Base-by-base conservation (phyloP, 176 grass and related monocot genomes). In the Poa pratensis region DNA sequence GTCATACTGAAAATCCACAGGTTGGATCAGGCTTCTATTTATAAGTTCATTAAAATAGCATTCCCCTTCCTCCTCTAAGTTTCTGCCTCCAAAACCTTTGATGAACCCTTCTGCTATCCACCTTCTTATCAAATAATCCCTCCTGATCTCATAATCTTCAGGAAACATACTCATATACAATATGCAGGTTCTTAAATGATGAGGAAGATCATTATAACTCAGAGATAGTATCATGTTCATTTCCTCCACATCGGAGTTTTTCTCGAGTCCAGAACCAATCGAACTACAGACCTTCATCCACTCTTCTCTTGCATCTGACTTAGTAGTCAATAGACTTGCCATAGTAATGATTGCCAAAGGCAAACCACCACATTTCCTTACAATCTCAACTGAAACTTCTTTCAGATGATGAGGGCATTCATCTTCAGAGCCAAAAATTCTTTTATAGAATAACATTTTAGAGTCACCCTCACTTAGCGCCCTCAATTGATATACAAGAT, bases 21-120 rank as follows among this genome's bases (percentile, higher is more conserved):
- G 83, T 42, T 92, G 83, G 30, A 92, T 73, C 75, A 92, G 63
- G 51, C 87, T 89, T 81, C 83, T 92, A n/a, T 92, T 89, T 73
- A 92, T 79, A 51, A 92, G 83, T 76, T 92, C 90, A 82, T 92
- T 92, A 78, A 92, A 92, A 86, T 89, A 92, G 59, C 45, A 85
- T 75, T 89, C 87, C 6, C 83, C 90, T 81, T 81, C 87, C 54
- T 89, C 90, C 45, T 78, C 78, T 43, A 83, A 17, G 37, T 26
- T 82, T 37, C n/a, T 67, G 27, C 20, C 73, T 73, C 83, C 54
- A 51, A 39, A 20, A 40, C 9, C 55, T 30, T 61, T 85, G 26
- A 92, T 18, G 18, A 92, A 92, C 57, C 82, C 90, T 83, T 92
- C 85, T 15, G 87, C 82, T 71, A 92, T 20, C 87, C 90, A 92